Conservation (phyloP, 371 early-diverging fungal genomes). For the Saksenaea oblongispora region DNA sequence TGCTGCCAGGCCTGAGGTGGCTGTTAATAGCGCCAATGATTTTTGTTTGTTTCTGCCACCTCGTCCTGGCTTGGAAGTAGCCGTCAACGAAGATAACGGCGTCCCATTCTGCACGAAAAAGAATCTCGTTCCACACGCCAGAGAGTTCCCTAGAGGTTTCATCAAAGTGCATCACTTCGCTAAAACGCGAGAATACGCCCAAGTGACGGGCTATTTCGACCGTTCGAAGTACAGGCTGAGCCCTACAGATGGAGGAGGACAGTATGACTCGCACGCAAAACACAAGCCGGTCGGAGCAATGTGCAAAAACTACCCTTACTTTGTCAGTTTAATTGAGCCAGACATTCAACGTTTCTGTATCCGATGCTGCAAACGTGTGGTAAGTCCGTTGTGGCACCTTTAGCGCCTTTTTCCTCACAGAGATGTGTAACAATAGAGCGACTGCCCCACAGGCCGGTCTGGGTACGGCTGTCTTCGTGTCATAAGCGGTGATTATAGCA, state of each 20-base stretch:
- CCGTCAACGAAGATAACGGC: conserved; percentile 52
- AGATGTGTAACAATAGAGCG: conserved; percentile 7
- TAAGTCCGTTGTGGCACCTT: neutral
- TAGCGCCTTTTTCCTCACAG: neutral
- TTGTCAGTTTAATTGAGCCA: conserved; percentile 52
- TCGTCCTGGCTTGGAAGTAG: conserved; percentile 54
- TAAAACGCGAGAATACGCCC: conserved; percentile 42
- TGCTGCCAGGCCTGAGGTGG: conserved; percentile 10
- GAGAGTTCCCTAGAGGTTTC: conserved; percentile 54
- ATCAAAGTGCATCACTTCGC: conserved; percentile 52
- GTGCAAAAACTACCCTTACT: conserved; percentile 40
- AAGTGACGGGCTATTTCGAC: conserved; percentile 60
- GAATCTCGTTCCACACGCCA: conserved; percentile 42
- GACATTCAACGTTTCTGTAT: conserved; percentile 46
- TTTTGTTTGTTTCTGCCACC: conserved; percentile 66
- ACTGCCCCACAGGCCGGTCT: conserved; percentile 42
- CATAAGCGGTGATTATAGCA: conserved; percentile 43
- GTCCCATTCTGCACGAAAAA: conserved; percentile 56
- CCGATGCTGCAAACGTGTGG: conserved; percentile 32
- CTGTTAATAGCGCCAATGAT: conserved; percentile 29
- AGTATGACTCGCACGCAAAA: conserved; percentile 39
- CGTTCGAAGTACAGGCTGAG: conserved; percentile 44
- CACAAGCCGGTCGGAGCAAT: conserved; percentile 29
- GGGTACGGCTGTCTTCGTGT: conserved; percentile 42
- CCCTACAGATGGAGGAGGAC: conserved; percentile 51